Base-by-base conservation (phyloP, 257 asterid species). In the Plantago elongata region DNA sequence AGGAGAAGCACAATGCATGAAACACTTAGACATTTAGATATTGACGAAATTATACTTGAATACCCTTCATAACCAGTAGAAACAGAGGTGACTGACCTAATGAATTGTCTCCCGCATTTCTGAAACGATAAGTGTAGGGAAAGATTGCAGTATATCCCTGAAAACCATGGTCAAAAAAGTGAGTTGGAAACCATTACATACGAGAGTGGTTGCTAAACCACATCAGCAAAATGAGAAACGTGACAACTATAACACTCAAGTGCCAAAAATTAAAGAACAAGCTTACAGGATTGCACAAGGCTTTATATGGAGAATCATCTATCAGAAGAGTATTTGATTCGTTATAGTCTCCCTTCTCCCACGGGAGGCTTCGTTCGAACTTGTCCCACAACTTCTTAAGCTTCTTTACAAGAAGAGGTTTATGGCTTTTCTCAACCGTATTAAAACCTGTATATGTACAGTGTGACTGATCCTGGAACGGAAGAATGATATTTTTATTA, bases 281-380 rank as follows among this genome's bases (percentile, higher is more conserved):
- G 75, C 85, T 80, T 81, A 88, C 96, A 5, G 96, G 98, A 76
- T 90, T 90, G 64, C 74, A 66, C 34, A 88, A 61, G 57, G 98
- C 94, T 72, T 90, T 88, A 67, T 74, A 75, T 6, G 96, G 98
- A 68, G 95, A 78, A 69, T 90, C 98, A 51, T 90, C 98, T 69
- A 90, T 61, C 75, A 90, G 68, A 68, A 90, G 84, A 4, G 98
- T 90, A 71, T 90, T 88, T 44, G 94, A 65, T 70, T 85, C 95
- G 60, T 88, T 83, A 70, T 72, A 88, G 15, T 72, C 83, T 60
- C 96, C 96, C 68, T 45, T 75, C 64, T 85, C 84, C 98, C 96
- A 90, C 8, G 96, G 98, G 52, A 88, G 88, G 82, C 61, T 74
- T 42, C 80, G 78, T 14, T 77, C 90, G 38, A 14, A 45, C 74